These are phyloP conservation scores for Thalassiosira sp. DNA, from an alignment of 352 stramenopile species.

Conservation along the genomic window DNA sequence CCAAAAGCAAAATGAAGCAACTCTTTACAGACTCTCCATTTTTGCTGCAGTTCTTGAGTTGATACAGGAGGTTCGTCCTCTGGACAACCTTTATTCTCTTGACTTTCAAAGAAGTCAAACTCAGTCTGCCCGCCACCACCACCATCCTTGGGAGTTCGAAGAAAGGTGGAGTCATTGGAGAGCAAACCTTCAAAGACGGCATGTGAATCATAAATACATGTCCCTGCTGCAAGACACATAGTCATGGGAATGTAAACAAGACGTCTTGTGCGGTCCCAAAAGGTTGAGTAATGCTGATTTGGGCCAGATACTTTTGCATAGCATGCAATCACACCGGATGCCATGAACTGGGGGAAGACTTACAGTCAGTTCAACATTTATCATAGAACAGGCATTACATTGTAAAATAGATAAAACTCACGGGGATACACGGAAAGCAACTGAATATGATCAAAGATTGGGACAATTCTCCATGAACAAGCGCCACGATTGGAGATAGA, in stretches of 20 bases:
- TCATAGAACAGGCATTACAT: too few relatives aligned
- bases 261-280: conserved; percentile 4
- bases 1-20: background rate
- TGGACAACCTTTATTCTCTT: background rate
- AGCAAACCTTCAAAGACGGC: conserved; percentile 26
- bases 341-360: too few relatives aligned
- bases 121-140: background rate
- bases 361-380: too few relatives aligned
- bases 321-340: background rate
- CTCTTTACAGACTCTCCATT: background rate
- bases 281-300: conserved; percentile 29
- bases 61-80: too few relatives aligned
- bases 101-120: background rate
- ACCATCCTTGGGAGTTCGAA: conserved; percentile 37
- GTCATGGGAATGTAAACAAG: conserved; percentile 10
- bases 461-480: background rate
- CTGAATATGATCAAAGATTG: background rate
- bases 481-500: background rate
- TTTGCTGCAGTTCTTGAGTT: too few relatives aligned
- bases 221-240: conserved; percentile 11
- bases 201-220: conserved; percentile 17
- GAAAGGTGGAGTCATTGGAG: conserved; percentile 44
- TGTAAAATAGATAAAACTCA: too few relatives aligned
- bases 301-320: conserved; percentile 15
- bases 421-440: too few relatives aligned